Percentiles rank a stretch among this genome's conserved stretches.
Evolutionary conservation across 108 stramenopile species (phyloP).

Genomic region (Nannochloropsis gaditana): DNA sequence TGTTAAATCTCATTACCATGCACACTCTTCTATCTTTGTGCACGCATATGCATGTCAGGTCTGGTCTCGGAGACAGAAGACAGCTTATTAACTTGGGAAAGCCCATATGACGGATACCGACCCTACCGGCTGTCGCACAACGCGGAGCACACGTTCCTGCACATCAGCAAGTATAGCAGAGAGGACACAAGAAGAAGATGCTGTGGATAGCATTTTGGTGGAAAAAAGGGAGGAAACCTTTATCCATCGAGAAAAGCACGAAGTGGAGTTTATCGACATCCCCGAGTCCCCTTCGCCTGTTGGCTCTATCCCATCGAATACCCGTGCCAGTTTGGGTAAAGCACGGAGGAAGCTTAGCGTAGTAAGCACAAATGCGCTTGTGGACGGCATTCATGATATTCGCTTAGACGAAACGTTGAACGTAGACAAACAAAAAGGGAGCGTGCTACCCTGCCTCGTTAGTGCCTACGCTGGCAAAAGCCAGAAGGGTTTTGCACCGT

Average conservation of each 20-base stretch:
- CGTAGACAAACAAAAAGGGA: background rate
- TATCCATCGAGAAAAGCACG: background rate
- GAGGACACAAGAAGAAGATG: too few relatives aligned
- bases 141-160: too few relatives aligned
- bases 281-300: background rate
- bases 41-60: too few relatives aligned
- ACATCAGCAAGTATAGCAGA: too few relatives aligned
- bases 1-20: too few relatives aligned
- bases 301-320: background rate
- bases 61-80: too few relatives aligned
- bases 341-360: conserved; percentile 23
- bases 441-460: conserved; percentile 3
- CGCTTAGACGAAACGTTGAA: background rate
- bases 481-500: conserved; percentile 95
- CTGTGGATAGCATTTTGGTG: too few relatives aligned
- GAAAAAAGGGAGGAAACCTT: too few relatives aligned
- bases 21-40: too few relatives aligned
- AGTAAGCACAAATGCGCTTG: conserved; percentile 20
- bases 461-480: conserved; percentile 77
- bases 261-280: background rate
- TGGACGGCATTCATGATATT: conserved; percentile 20
- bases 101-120: too few relatives aligned
- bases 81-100: too few relatives aligned
- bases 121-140: too few relatives aligned
- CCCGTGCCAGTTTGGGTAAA: background rate